Evolutionary conservation across 768 basidiomycete genomes (phyloP).

Genomic region (Coprinopsis cinerea): DNA sequence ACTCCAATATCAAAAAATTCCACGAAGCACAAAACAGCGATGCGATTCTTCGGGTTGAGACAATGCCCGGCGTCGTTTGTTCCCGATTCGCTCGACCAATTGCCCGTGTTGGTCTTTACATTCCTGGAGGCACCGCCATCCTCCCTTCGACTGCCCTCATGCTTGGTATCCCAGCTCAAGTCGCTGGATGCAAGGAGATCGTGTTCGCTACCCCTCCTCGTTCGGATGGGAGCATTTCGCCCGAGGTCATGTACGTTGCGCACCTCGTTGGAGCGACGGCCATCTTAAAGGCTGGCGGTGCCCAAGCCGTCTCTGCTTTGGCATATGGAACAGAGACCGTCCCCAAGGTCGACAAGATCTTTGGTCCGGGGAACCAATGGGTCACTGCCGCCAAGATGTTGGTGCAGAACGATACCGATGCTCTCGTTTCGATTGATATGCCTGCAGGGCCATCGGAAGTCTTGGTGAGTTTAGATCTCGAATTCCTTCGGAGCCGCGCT

Average conservation of each 20-base stretch:
- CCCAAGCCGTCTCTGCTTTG: constrained; percentile 92
- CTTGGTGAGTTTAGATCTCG: constrained; percentile 52
- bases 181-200: constrained; percentile 88
- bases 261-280: constrained; percentile 84
- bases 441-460: constrained; percentile 98
- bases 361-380: constrained; percentile 99
- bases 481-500: not conserved
- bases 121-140: constrained; percentile 95
- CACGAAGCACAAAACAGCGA: constrained; percentile 82
- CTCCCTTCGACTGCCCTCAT: constrained; percentile 96
- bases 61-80: constrained; percentile 97
- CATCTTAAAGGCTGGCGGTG: constrained; percentile 92
- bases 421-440: constrained; percentile 97
- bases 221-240: constrained; percentile 86
- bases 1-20: constrained; percentile 87
- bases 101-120: constrained; percentile 91
- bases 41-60: constrained; percentile 76
- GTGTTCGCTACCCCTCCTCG: constrained; percentile 96
- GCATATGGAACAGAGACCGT: constrained; percentile 95
- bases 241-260: constrained; percentile 97
- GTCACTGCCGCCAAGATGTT: constrained; percentile 99
- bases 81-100: constrained; percentile 95
- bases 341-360: constrained; percentile 98
- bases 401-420: constrained; percentile 97
- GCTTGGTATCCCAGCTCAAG: constrained; percentile 97